A percentile compares a stretch with the other conserved stretches of the same genome.
Evolutionary conservation across 768 basidiomycete species (phyloP).

Genomic region (Lactifluus rugatus): DNA sequence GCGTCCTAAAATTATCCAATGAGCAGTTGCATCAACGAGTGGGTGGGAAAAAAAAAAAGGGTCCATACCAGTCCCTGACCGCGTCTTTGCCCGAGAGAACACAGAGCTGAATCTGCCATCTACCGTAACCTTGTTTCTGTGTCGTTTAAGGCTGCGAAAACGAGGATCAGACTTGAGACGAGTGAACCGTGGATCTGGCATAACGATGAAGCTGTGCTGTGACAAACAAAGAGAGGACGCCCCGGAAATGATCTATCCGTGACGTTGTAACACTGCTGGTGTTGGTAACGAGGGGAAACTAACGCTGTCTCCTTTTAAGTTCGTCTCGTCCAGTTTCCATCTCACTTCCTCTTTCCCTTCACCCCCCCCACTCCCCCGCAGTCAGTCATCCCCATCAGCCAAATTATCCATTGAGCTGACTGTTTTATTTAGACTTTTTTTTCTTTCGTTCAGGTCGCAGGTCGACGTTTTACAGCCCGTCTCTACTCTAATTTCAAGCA

Average conservation of each 20-base stretch:
- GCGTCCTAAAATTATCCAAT: slow-evolving; percentile 25
- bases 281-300: too few species aligned
- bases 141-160: slow-evolving; percentile 77
- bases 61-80: slow-evolving; percentile 25
- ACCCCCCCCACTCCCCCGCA: neutral
- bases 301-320: too few species aligned
- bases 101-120: slow-evolving; percentile 88
- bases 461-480: slow-evolving; percentile 24
- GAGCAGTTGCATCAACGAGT: neutral
- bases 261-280: too few species aligned
- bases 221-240: too few species aligned
- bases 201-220: neutral
- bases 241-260: too few species aligned
- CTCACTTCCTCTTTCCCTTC: neutral
- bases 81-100: slow-evolving; percentile 37
- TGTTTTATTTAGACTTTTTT: too few species aligned
- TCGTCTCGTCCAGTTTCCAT: too few species aligned
- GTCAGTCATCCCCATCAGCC: too few species aligned
- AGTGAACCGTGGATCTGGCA: slow-evolving; percentile 70
- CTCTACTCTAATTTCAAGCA: slow-evolving; percentile 20
- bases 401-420: too few species aligned
- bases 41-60: slow-evolving; percentile 10
- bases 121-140: slow-evolving; percentile 71
- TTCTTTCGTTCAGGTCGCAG: slow-evolving; percentile 25
- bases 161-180: slow-evolving; percentile 85